Percentiles rank a stretch among this genome's conserved stretches.
These are phyloP conservation scores for Diaporthe aspalathi DNA, from an alignment of 2,329 filamentous ascomycete species.

Conservation along the genomic window DNA sequence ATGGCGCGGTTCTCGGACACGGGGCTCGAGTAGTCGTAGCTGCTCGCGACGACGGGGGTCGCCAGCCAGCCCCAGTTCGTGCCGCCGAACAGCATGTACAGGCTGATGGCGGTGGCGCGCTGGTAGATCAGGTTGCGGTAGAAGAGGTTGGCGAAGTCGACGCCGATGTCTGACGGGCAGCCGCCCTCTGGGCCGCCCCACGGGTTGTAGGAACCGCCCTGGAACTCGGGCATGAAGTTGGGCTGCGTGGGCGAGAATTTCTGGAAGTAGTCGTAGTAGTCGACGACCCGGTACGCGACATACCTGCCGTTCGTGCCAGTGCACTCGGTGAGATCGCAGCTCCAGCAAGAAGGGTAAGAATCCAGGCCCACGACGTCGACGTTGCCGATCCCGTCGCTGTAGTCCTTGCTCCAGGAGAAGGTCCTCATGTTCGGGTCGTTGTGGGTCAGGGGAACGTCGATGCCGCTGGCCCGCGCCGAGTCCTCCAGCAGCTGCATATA, in stretches of 20 bases:
- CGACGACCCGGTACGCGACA: constrained; percentile 58
- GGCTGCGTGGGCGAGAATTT: constrained; percentile 56
- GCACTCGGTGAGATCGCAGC: constrained; percentile 71
- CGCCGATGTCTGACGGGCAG: constrained; percentile 64
- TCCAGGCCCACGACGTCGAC: constrained; percentile 66
- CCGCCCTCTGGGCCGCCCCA: constrained; percentile 70
- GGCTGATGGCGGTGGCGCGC: constrained; percentile 67
- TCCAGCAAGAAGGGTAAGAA: constrained; percentile 70
- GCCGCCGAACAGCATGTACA: constrained; percentile 75
- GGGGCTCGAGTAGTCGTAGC: constrained; percentile 73
- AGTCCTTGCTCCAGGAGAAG: constrained; percentile 71
- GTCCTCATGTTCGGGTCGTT: constrained; percentile 71
- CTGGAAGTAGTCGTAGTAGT: constrained; percentile 45
- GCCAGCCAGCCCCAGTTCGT: constrained; percentile 73
- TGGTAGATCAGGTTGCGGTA: constrained; percentile 72
- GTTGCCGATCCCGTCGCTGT: constrained; percentile 65
- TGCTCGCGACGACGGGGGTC: constrained; percentile 67
- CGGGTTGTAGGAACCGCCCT: constrained; percentile 69
- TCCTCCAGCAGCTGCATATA: constrained; percentile 70
- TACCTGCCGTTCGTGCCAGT: constrained; percentile 69
- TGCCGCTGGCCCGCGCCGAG: constrained; percentile 64
- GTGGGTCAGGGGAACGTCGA: constrained; percentile 66
- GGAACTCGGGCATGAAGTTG: constrained; percentile 69
- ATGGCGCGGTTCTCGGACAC: constrained; percentile 69
- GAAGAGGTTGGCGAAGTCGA: constrained; percentile 72